These are phyloP conservation scores for Nyctanthes arbortristis DNA, from an alignment of 257 asterid genomes.

Conservation along the genomic window DNA sequence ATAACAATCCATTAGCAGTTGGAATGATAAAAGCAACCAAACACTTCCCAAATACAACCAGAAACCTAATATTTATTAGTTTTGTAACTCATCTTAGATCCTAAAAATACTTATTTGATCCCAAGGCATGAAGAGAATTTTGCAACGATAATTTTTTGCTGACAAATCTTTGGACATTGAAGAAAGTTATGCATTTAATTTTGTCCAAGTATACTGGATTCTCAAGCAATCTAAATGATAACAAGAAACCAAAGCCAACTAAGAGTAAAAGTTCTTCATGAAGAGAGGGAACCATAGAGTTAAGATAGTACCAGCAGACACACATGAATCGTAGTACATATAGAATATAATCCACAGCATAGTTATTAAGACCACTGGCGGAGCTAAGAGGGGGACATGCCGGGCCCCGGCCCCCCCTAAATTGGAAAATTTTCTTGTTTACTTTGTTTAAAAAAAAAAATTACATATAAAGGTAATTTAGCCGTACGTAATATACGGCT, in stretches of 20 bases:
- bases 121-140: not conserved
- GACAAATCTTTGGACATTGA: not conserved
- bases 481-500: no score
- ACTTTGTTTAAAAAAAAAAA: no score
- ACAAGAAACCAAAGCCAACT: not conserved
- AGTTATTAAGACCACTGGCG: not conserved
- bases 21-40: not conserved
- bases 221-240: not conserved
- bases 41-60: not conserved
- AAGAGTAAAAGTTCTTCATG: not conserved
- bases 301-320: not conserved
- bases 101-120: not conserved
- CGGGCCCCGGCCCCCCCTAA: no score
- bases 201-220: not conserved
- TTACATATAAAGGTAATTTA: no score
- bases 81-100: not conserved
- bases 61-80: not conserved
- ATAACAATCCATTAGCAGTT: not conserved
- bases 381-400: no score
- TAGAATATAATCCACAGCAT: not conserved
- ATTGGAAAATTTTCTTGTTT: no score
- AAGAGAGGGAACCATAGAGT: not conserved
- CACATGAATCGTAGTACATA: not conserved
- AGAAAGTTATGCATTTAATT: not conserved
- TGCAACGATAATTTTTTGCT: not conserved